Evolutionary conservation across 352 stramenopile species (phyloP).

Genomic region (Thraustotheca clavata): DNA sequence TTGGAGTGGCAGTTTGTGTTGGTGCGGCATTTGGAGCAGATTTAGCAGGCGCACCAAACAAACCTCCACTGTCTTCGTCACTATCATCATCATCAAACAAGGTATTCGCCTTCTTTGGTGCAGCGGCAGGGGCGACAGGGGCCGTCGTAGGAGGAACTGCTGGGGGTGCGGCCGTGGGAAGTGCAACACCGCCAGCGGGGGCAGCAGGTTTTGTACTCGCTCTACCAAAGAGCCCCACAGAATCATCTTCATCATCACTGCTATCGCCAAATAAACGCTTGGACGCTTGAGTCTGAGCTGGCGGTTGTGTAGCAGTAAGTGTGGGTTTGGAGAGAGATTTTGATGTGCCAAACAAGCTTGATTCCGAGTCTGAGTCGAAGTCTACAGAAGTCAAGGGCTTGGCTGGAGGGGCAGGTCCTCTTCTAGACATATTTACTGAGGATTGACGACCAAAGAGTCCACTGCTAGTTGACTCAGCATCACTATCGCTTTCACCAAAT

Average conservation of each 20-base stretch:
- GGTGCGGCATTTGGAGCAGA: constrained; percentile 18
- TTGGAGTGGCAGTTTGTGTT: background rate
- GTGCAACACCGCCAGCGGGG: background rate
- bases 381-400: background rate
- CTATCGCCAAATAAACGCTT: constrained; percentile 23
- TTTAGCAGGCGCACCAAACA: constrained; percentile 46
- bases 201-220: background rate
- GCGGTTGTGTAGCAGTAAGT: constrained; percentile 7
- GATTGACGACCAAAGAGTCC: constrained; percentile 37
- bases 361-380: background rate
- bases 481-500: constrained; percentile 45
- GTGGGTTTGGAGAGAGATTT: constrained; percentile 23
- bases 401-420: background rate
- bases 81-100: constrained; percentile 44
- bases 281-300: constrained; percentile 16
- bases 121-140: constrained; percentile 21
- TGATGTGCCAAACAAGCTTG: constrained; percentile 15
- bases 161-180: background rate
- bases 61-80: constrained; percentile 46
- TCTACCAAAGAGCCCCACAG: constrained; percentile 25
- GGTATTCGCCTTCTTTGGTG: constrained; percentile 30
- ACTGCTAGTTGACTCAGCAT: constrained; percentile 40
- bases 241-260: constrained; percentile 24
- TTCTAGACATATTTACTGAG: background rate
- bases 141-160: background rate